Evolutionary conservation across 768 basidiomycete species (phyloP).

Genomic region (Lactarius hengduanensis): DNA sequence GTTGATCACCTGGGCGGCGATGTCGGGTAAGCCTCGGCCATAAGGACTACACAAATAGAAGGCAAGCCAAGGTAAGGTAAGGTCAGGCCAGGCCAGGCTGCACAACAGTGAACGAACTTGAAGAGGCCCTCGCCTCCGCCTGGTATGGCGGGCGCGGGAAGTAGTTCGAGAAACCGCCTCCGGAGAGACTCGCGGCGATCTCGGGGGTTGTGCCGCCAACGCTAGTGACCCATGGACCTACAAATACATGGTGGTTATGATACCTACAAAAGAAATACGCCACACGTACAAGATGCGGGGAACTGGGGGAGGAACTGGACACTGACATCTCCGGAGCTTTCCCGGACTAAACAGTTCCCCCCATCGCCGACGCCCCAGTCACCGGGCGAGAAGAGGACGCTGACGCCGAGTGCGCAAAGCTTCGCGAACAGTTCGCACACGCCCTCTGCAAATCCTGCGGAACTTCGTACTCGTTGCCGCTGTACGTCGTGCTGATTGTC

Average conservation of each 20-base stretch:
- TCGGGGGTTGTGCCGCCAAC: background rate
- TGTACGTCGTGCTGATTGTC: background rate
- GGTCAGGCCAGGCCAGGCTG: background rate
- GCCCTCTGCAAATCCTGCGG: background rate
- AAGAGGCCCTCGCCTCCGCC: background rate
- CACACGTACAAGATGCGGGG: background rate
- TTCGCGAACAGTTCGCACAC: background rate
- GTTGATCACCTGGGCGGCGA: background rate
- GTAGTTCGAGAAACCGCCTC: background rate
- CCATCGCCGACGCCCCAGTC: background rate
- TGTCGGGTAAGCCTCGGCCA: background rate
- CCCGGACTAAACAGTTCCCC: background rate
- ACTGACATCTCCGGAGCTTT: background rate
- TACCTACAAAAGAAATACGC: background rate
- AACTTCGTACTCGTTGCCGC: background rate
- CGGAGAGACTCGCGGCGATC: background rate
- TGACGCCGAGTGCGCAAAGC: background rate
- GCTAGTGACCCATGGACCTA: slow-evolving; percentile 1
- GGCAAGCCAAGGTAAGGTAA: background rate
- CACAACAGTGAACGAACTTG: background rate
- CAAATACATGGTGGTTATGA: background rate
- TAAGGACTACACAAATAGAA: background rate
- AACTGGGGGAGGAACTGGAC: background rate
- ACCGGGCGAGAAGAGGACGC: background rate
- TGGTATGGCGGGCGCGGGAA: background rate